Base-by-base conservation (phyloP, 2,329 filamentous ascomycete genomes). In the Truncatella angustata region DNA sequence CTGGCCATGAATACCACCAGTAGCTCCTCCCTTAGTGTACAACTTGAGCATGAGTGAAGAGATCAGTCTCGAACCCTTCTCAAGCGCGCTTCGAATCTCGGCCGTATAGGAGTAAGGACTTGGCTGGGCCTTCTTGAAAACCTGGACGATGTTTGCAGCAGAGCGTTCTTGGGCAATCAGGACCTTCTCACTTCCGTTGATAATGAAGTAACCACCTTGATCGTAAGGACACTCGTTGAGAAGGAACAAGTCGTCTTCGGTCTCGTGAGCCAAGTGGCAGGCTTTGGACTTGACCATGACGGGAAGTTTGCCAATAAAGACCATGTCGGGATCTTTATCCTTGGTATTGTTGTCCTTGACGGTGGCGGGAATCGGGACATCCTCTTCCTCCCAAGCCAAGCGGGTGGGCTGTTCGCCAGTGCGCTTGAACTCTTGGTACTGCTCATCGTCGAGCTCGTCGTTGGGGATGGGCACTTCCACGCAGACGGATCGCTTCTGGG, bases 201-300 rank as follows among this genome's bases (percentile, higher is more conserved):
- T 99, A 63, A 99, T 91, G 67, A 99, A 99, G 73, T 99, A 99
- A 59, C 94, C 94, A 60, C 94, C 94, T 66, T 97, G 94, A 66
- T 99, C 94, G 70, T 97, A 99, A 1, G 94, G 94, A 61, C 94
- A 99, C 73, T 99, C 94, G 66, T 96, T 96, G 70, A 95, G 86
- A 43, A 89, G 80, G 68, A 96, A 97, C 2, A 99, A 79, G 46
- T 90, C 87, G 49, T 94, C 87, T 58, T 97, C 93, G 45, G 84
- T 83, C 66, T 95, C 84, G 60, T 88, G 86, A 60, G 88, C 88
- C 60, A 99, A 73, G 59, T 95, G 90, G 71, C 94, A 99, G 62
- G 96, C 94, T 71, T 93, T 90, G 26, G 92, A 97, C 75, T 97
- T 96, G 63, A 99, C 81, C 94, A 99, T 99, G 66, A 97, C 91